A percentile compares a stretch with the other conserved stretches of the same genome.
Evolutionary conservation across 2,329 filamentous ascomycete species (phyloP).

Genomic region (Penicillium sp.): DNA sequence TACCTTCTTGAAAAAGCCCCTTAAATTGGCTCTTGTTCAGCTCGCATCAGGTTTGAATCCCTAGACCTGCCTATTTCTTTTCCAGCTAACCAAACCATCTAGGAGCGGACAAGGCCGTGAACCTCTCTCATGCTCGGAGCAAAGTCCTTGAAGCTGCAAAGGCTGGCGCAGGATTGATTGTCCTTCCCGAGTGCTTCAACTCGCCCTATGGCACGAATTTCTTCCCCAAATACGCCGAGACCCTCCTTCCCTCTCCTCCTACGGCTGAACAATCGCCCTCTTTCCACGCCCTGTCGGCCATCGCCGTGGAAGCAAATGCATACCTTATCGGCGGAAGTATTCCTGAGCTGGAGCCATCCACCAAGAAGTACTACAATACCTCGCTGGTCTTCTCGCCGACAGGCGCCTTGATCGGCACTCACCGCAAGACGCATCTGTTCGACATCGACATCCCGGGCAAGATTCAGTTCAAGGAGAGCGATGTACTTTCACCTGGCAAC

Average conservation of each 20-base stretch:
- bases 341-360: slow-evolving; percentile 69
- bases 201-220: slow-evolving; percentile 89
- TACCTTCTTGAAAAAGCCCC: slow-evolving; percentile 67
- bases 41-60: slow-evolving; percentile 63
- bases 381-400: slow-evolving; percentile 76
- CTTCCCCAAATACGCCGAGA: slow-evolving; percentile 91
- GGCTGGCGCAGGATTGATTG: slow-evolving; percentile 77
- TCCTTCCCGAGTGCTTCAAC: slow-evolving; percentile 98
- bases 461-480: slow-evolving; percentile 86
- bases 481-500: slow-evolving; percentile 82
- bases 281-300: slow-evolving; percentile 76
- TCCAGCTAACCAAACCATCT: slow-evolving; percentile 8
- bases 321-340: slow-evolving; percentile 92
- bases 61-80: neutral
- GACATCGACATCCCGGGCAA: slow-evolving; percentile 97
- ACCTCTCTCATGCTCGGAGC: slow-evolving; percentile 75
- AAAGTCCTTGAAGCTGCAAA: slow-evolving; percentile 80
- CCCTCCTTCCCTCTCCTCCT: slow-evolving; percentile 75
- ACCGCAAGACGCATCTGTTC: slow-evolving; percentile 94
- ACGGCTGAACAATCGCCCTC: slow-evolving; percentile 70
- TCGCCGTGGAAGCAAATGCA: slow-evolving; percentile 74
- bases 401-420: slow-evolving; percentile 78
- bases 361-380: slow-evolving; percentile 85
- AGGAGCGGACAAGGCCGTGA: slow-evolving; percentile 78
- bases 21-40: slow-evolving; percentile 80